Conservation (phyloP, 2,329 filamentous ascomycete species). For the Cadophora malorum region DNA sequence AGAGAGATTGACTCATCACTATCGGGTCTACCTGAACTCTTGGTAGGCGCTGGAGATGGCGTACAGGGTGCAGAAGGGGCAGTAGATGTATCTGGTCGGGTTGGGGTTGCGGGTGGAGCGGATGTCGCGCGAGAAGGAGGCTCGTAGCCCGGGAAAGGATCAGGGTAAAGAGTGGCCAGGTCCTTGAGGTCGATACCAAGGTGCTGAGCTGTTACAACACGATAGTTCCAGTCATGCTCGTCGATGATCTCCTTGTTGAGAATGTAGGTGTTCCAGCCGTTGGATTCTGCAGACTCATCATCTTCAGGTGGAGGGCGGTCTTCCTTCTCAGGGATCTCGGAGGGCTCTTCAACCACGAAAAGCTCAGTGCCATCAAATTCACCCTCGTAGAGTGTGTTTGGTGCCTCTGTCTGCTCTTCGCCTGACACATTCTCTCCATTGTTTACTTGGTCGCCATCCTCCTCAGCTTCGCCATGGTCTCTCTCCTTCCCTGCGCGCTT, state of each 20-base stretch:
- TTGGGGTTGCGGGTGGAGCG: not conserved
- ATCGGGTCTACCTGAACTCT: not conserved
- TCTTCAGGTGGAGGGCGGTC: not conserved
- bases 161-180: not conserved
- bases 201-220: conserved; percentile 2
- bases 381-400: not conserved
- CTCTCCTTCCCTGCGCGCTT: not conserved
- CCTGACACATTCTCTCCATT: not conserved
- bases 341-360: conserved; percentile 6
- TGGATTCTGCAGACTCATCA: not conserved
- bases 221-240: conserved; percentile 10
- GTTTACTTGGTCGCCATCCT: not conserved
- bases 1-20: not conserved
- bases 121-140: not conserved
- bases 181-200: conserved; percentile 16
- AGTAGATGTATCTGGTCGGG: not conserved
- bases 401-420: not conserved
- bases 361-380: not conserved
- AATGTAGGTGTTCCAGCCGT: not conserved
- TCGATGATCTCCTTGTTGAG: conserved; percentile 20
- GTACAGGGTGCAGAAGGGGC: not conserved
- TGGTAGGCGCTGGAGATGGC: not conserved
- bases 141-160: conserved; percentile 17
- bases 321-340: not conserved
- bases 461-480: not conserved